Evolutionary conservation across 140 eudicot genomes (phyloP), one percentile per base, ranked within the genome.

Genomic region (Erigeron philadelphicus): DNA sequence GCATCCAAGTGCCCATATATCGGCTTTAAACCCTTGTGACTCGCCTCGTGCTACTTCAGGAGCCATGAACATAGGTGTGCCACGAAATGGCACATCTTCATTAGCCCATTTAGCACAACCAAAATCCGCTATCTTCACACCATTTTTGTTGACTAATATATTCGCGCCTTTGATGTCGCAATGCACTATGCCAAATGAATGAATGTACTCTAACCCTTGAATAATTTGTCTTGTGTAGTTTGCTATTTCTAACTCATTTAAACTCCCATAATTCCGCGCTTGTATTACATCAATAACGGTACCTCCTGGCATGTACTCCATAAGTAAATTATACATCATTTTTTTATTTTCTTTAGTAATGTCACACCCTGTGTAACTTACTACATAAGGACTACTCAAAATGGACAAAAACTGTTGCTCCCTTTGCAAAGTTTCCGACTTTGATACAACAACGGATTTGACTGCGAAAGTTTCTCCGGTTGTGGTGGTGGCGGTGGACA

Each of bases 11-110:
- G 95, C 86, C 96, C 96, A 89, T 0, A 87, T 64, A 71, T 89
- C 96, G 10, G 96, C 95, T 7, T 85, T 63, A 49, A 72, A 89
- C 58, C 95, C 83, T 78, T 89, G 96, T 59, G 81, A 81, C 58
- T 87, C 89, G 11, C 96, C 89, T 9, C 88, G 77, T 3, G 88
- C 90, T 66, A 84, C 95, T 75, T 89, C 96, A 0, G 95, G 95
- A 8, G 91, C 85, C 95, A 89, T 86, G 67, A 73, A 89, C 85
- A 84, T 66, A 8, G 97, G 97, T 6, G 95, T 90, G 35, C 95
- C 95, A 21, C 93, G 78, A 17, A 81, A 31, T 40, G 75, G 77
- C 72, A 31, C 79, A 46, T 38, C n/a, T 9, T 72, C 71, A 41
- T 64, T 11, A 2, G 23, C 73, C 87, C 87, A 48, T 75, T 79